Evolutionary conservation across 139 green algal species (phyloP), one percentile per base, ranked within the genome.

Genomic region (Limnomonas spitsbergensis): DNA sequence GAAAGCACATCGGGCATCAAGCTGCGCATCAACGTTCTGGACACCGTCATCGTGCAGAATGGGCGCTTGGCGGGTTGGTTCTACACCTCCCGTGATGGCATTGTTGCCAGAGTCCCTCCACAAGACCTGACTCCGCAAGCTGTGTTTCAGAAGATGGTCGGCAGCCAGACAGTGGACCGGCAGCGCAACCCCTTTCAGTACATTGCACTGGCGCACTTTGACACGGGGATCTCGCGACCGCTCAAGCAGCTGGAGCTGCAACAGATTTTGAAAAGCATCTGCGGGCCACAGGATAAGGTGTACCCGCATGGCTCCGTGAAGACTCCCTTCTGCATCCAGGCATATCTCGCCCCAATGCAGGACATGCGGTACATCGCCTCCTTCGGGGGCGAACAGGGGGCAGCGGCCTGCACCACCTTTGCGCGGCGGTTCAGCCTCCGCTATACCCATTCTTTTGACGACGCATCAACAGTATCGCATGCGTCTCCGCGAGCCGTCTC

Each of bases 351-450:
- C 4, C 81, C 80, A 3, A 69, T 56, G 0, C n/a, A 56, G 31
- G 76, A 85, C 71, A 37, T 80, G 71, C 81, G 81, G n/a, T 85
- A 82, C 71, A 79, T 85, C 35, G 42, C 69, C 0, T 68, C 81
- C 4, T 85, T 79, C 70, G 61, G 68, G 26, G 37, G 80, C 4
- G 26, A 67, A 32, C 73, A 84, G 36, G 74, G 74, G 20, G 66
- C 67, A 20, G 38, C 70, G 27, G 67, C 35, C 14, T 80, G 74
- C 74, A 81, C 80, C 34, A 72, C 79, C 24, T 71, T 83, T 66
- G 79, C 42, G 1, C 56, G 79, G 3, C 79, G 79, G 31, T 83
- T 74, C 73, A 61, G 6, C 36, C 14, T 20, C 7, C 69, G 69
- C 4, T 76, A 76, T 38, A 76, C 38, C 2, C 69, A 76, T 66